These are phyloP conservation scores for Kodamaea nitidulidarum DNA, from an alignment of 805 yeast species.

Conservation along the genomic window DNA sequence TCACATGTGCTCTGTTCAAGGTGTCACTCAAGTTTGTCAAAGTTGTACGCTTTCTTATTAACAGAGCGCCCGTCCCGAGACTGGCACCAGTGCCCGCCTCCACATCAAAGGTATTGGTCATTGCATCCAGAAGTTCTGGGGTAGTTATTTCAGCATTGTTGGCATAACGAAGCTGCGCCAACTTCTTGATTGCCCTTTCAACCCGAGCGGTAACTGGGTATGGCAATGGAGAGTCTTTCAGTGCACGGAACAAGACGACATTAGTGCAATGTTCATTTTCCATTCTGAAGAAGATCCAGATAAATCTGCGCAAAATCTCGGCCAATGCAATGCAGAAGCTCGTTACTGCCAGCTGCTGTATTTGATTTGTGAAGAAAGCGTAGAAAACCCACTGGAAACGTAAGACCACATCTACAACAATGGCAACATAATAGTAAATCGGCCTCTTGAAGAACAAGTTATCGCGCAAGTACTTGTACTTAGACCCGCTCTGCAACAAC, in stretches of 20 bases:
- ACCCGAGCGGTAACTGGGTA: slow-evolving; percentile 46
- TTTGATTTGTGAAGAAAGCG: slow-evolving; percentile 67
- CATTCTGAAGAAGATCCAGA: slow-evolving; percentile 90
- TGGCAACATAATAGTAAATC: slow-evolving; percentile 65
- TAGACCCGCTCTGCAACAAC: slow-evolving; percentile 61
- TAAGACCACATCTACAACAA: slow-evolving; percentile 65
- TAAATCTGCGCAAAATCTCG: slow-evolving; percentile 75
- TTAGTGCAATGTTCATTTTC: slow-evolving; percentile 96
- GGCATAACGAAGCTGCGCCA: slow-evolving; percentile 31
- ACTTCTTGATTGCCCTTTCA: slow-evolving; percentile 31
- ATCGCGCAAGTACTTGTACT: slow-evolving; percentile 60
- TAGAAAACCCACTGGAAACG: slow-evolving; percentile 93
- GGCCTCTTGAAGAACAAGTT: slow-evolving; percentile 61
- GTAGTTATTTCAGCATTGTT: background rate
- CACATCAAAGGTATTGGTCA: slow-evolving; percentile 9
- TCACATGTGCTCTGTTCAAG: slow-evolving; percentile 72
- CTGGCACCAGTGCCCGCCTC: slow-evolving; percentile 14
- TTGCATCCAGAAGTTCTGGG: no score
- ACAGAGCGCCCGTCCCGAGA: slow-evolving; percentile 6
- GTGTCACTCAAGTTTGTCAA: slow-evolving; percentile 48
- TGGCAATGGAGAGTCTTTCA: slow-evolving; percentile 83
- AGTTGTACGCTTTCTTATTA: slow-evolving; percentile 25
- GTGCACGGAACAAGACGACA: slow-evolving; percentile 78
- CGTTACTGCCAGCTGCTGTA: slow-evolving; percentile 84
- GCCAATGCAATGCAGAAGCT: slow-evolving; percentile 80